These are phyloP conservation scores for Dimocarpus longan DNA, from an alignment of 345 rosid species.

Conservation along the genomic window DNA sequence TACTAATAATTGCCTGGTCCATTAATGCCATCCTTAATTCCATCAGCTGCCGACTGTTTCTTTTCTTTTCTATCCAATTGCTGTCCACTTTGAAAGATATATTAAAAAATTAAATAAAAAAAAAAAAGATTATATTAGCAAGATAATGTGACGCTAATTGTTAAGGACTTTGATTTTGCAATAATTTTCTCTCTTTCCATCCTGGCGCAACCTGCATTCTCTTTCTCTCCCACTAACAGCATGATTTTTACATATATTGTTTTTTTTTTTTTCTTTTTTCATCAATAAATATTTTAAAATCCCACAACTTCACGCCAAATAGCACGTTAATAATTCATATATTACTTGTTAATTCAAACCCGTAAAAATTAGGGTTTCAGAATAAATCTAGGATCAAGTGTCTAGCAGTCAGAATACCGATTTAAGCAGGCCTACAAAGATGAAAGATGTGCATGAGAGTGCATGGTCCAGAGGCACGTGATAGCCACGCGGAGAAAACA, in stretches of 20 bases:
- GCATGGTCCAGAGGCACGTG: conserved; percentile 53
- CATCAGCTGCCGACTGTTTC: conserved; percentile 28
- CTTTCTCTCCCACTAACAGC: neutral
- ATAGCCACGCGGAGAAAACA: conserved; percentile 20
- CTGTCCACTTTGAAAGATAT: neutral
- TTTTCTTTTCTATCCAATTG: neutral
- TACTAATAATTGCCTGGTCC: conserved; percentile 53
- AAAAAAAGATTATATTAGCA: neutral
- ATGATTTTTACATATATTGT: neutral
- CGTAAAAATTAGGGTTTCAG: no score
- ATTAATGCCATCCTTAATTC: neutral
- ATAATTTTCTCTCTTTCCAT: neutral
- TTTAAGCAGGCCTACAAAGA: neutral
- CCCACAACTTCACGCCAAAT: neutral
- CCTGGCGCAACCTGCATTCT: neutral
- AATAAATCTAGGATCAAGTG: no score
- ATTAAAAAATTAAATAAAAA: no score
- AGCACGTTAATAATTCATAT: no score
- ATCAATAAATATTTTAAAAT: no score
- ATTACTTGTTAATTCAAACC: no score
- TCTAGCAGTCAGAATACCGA: no score
- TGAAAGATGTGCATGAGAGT: neutral
- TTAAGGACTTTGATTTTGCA: neutral
- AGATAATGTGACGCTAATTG: neutral
- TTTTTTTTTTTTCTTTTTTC: neutral